These are phyloP conservation scores for Athelia psychrophila DNA, from an alignment of 1,284 basidiomycete species.

Conservation along the genomic window DNA sequence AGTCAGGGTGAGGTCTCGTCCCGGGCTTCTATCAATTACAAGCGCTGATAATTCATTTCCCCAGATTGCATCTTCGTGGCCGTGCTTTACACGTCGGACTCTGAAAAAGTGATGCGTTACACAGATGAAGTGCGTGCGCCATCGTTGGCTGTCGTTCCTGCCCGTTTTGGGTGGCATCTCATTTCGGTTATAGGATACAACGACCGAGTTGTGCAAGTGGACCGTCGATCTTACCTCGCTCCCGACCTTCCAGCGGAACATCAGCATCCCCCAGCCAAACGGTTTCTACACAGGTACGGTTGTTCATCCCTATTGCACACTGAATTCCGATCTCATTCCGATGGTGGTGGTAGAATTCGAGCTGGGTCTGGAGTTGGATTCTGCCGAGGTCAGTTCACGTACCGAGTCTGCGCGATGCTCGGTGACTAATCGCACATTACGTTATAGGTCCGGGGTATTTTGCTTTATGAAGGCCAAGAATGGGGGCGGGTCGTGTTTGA, in stretches of 20 bases:
- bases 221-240: conserved; percentile 75
- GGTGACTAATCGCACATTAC: too few species aligned
- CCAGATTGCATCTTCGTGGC: conserved; percentile 75
- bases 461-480: conserved; percentile 69
- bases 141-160: conserved; percentile 16
- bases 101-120: conserved; percentile 72
- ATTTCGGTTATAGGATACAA: too few species aligned
- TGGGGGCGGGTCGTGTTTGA: conserved; percentile 71
- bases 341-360: conserved; percentile 76
- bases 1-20: conserved; percentile 48
- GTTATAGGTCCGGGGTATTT: conserved; percentile 76
- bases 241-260: conserved; percentile 72
- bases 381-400: too few species aligned
- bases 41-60: conserved; percentile 2
- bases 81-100: conserved; percentile 72
- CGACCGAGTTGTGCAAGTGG: conserved; percentile 79
- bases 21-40: conserved; percentile 4
- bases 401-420: too few species aligned
- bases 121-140: conserved; percentile 60
- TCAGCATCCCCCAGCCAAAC: conserved; percentile 43
- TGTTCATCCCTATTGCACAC: not conserved
- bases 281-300: conserved; percentile 77
- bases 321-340: not conserved
- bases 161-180: too few species aligned
- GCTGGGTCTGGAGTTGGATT: conserved; percentile 76